These are phyloP conservation scores for Cercospora berteroae DNA, from an alignment of 2,329 filamentous ascomycete species.

Conservation along the genomic window DNA sequence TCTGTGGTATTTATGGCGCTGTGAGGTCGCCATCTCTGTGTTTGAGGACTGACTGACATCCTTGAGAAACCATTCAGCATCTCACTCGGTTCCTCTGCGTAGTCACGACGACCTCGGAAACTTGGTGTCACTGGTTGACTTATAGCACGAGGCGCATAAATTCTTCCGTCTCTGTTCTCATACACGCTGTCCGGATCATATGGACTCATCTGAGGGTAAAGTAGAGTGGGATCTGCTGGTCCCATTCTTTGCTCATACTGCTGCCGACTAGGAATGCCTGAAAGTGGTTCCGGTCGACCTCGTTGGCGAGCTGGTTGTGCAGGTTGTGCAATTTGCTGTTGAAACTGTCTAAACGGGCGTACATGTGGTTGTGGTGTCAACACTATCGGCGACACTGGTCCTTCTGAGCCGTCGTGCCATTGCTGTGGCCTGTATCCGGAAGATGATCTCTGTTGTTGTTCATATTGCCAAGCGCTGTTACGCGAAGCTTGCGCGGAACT, in stretches of 20 bases:
- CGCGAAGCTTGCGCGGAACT: background rate
- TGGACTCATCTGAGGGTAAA: constrained; percentile 30
- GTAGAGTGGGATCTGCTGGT: constrained; percentile 15
- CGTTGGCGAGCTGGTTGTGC: constrained; percentile 4
- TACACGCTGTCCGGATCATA: constrained; percentile 18
- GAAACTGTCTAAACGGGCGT: constrained; percentile 9
- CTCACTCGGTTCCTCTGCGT: constrained; percentile 11
- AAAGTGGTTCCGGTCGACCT: constrained; percentile 4
- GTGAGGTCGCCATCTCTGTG: constrained; percentile 16
- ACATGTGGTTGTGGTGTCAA: constrained; percentile 3
- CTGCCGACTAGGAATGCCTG: constrained; percentile 4
- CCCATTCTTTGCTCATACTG: constrained; percentile 8
- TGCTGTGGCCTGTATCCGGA: constrained; percentile 24
- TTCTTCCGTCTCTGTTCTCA: constrained; percentile 16
- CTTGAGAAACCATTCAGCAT: constrained; percentile 17
- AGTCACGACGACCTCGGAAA: constrained; percentile 1
- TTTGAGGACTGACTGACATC: constrained; percentile 26
- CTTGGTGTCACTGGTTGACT: constrained; percentile 31
- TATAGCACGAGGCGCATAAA: constrained; percentile 24
- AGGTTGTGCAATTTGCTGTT: constrained; percentile 9
- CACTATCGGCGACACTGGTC: constrained; percentile 1
- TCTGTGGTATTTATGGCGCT: constrained; percentile 21
- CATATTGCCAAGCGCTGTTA: constrained; percentile 18
- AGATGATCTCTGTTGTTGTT: constrained; percentile 27
- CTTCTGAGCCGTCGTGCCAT: constrained; percentile 18